Percentiles rank a stretch among this genome's conserved stretches.
Evolutionary conservation across 2,329 filamentous ascomycete species (phyloP).

Genomic region (Berkeleyomyces basicola): DNA sequence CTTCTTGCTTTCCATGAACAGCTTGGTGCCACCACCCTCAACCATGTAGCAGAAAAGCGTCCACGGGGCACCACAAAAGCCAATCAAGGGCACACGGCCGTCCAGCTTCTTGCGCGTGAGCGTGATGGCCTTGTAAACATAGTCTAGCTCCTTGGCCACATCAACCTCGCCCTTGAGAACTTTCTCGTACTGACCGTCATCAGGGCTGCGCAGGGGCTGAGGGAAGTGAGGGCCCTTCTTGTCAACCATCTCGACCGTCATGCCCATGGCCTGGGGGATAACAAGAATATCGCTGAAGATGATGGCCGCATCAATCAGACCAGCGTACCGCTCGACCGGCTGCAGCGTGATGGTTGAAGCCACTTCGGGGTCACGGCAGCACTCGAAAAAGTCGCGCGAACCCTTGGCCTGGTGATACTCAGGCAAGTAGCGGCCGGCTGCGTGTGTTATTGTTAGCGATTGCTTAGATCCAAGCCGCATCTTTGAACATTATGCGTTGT

Average conservation of each 20-base stretch:
- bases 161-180: constrained; percentile 67
- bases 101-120: constrained; percentile 74
- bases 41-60: constrained; percentile 98
- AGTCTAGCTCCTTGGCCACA: constrained; percentile 69
- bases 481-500: not conserved
- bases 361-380: constrained; percentile 83
- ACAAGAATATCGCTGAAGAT: constrained; percentile 99
- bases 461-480: not conserved
- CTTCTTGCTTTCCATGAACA: constrained; percentile 87
- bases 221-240: constrained; percentile 95
- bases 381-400: constrained; percentile 85
- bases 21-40: constrained; percentile 86
- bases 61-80: constrained; percentile 95
- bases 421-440: constrained; percentile 89
- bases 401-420: constrained; percentile 96
- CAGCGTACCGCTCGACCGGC: constrained; percentile 78
- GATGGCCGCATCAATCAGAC: constrained; percentile 87
- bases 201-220: constrained; percentile 58
- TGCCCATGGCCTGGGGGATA: constrained; percentile 93
- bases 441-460: not conserved
- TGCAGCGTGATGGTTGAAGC: constrained; percentile 88
- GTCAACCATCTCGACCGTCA: constrained; percentile 97
- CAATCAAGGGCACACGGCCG: constrained; percentile 80
- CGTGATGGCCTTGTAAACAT: constrained; percentile 92
- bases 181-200: constrained; percentile 66